A percentile compares a stretch with the other conserved stretches of the same genome.
phyloP scores from a whole-genome alignment of 169 alveolate genomes.

The Theileria annulata region DNA sequence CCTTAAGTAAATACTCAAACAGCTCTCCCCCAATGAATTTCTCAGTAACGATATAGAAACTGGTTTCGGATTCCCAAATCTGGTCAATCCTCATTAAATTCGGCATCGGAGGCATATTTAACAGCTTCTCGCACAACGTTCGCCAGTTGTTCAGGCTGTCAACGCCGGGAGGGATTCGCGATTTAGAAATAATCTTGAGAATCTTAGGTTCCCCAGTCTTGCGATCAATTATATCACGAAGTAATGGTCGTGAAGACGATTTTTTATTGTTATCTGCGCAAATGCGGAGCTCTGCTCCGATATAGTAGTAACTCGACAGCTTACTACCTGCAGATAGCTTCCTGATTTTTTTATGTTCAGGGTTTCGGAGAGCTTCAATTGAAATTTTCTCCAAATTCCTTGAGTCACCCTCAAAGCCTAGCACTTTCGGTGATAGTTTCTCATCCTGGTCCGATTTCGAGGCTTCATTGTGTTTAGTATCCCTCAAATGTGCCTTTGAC shows the following conservation, averaged over 20 bases:
- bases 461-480: neutral
- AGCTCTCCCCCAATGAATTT: constrained; percentile 88
- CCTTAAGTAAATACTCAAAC: constrained; percentile 82
- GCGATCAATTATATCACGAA: constrained; percentile 71
- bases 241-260: constrained; percentile 65
- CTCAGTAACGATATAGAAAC: constrained; percentile 83
- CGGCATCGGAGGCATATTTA: constrained; percentile 79
- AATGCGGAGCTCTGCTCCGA: constrained; percentile 63
- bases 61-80: constrained; percentile 82
- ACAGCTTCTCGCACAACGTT: constrained; percentile 78
- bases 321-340: constrained; percentile 64
- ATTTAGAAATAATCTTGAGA: constrained; percentile 72
- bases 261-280: constrained; percentile 56
- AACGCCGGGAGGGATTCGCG: constrained; percentile 71
- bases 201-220: constrained; percentile 71
- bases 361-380: constrained; percentile 30
- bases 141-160: constrained; percentile 78
- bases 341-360: constrained; percentile 51
- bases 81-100: constrained; percentile 81
- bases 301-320: constrained; percentile 62
- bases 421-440: constrained; percentile 17
- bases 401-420: constrained; percentile 41
- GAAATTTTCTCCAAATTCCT: constrained; percentile 9
- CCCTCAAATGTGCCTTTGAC: constrained; percentile 31
- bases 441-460: constrained; percentile 11